phyloP scores from a whole-genome alignment of 2,329 filamentous ascomycete species.

The Neonectria neomacrospora region DNA sequence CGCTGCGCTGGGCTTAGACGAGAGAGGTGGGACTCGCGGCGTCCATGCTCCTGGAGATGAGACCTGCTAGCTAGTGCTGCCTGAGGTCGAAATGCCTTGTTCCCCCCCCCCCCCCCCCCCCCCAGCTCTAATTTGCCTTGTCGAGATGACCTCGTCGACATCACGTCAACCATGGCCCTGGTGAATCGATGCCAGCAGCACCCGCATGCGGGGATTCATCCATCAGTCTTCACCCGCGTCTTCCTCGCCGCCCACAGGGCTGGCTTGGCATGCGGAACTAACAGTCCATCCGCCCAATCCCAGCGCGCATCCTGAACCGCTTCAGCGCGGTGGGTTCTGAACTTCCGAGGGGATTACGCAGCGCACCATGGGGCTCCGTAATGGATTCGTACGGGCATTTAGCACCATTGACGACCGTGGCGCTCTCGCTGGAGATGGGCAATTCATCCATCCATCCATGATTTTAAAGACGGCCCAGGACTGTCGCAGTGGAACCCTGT shows the following conservation, averaged over 20 bases:
- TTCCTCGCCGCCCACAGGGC: constrained; percentile 7
- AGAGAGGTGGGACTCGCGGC: background rate
- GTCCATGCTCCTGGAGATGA: constrained; percentile 3
- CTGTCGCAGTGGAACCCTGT: background rate
- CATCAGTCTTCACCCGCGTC: background rate
- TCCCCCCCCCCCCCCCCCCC: too few relatives aligned
- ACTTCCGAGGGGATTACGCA: background rate
- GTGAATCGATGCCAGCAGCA: background rate
- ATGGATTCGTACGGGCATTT: background rate
- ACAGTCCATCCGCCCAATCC: background rate
- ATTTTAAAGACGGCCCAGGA: background rate
- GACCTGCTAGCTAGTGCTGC: background rate
- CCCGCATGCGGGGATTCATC: too few relatives aligned
- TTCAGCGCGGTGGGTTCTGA: background rate
- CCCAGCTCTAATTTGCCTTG: background rate
- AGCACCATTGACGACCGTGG: constrained; percentile 9
- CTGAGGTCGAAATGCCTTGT: background rate
- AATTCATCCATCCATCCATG: background rate
- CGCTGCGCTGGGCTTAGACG: too few relatives aligned
- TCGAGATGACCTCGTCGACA: background rate
- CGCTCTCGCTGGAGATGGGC: constrained; percentile 8
- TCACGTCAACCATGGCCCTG: background rate
- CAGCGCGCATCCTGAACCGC: background rate
- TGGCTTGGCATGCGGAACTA: background rate
- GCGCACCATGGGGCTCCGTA: background rate